Evolutionary conservation across 495 filamentous ascomycete genomes (phyloP).

Genomic region (Collariella sp.): DNA sequence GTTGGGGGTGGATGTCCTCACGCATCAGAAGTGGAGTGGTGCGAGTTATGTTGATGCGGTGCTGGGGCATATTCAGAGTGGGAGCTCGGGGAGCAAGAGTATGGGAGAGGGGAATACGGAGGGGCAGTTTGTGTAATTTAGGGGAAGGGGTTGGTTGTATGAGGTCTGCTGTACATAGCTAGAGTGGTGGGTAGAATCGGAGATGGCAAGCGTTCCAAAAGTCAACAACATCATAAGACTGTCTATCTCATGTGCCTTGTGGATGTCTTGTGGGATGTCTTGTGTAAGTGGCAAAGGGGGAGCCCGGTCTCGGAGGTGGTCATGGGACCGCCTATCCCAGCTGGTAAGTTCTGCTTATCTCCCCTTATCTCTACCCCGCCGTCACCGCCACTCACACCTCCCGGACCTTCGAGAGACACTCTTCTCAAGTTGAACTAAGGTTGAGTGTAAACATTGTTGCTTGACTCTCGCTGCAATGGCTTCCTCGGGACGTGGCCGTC

Average conservation of each 20-base stretch:
- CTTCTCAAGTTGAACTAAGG: no score
- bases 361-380: conserved; percentile 4
- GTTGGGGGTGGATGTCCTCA: conserved; percentile 85
- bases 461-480: conserved; percentile 1
- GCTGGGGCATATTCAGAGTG: conserved; percentile 82
- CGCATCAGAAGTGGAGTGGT: conserved; percentile 97
- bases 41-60: conserved; percentile 90
- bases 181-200: background rate
- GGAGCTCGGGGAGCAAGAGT: conserved; percentile 71
- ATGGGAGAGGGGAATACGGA: conserved; percentile 82
- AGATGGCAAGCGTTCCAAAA: no score
- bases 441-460: no score
- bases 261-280: no score
- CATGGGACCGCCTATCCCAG: no score
- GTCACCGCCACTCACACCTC: background rate
- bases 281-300: no score
- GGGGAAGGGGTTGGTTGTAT: background rate
- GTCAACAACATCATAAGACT: no score
- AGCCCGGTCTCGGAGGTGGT: no score
- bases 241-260: no score
- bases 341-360: no score
- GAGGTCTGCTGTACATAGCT: background rate
- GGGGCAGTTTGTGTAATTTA: conserved; percentile 37
- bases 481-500: conserved; percentile 43
- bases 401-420: background rate